Percentiles rank a stretch among this genome's conserved stretches.
These are phyloP conservation scores for Microdochium bolleyi DNA, from an alignment of 2,329 filamentous ascomycete genomes.

Conservation along the genomic window DNA sequence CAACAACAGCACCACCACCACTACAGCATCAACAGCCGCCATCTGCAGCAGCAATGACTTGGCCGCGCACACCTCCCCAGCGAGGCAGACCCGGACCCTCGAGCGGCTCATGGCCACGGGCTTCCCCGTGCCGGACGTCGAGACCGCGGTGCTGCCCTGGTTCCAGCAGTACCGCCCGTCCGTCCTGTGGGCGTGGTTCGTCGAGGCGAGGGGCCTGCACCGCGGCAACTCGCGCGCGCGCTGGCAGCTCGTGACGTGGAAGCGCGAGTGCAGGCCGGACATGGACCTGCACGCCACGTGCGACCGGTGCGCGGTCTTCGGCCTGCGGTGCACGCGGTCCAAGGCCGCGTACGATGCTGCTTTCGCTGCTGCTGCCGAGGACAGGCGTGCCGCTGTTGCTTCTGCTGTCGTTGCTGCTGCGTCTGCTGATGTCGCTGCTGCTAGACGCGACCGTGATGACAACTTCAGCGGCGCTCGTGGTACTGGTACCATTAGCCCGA, in stretches of 20 bases:
- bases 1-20: no score
- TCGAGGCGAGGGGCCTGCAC: neutral
- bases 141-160: neutral
- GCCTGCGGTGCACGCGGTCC: neutral
- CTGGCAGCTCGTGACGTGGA: neutral
- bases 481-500: no score
- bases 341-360: neutral
- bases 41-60: no score
- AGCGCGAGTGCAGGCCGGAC: neutral
- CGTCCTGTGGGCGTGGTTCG: neutral
- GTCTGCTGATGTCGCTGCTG: no score
- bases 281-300: neutral
- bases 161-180: neutral
- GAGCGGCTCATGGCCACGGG: neutral
- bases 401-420: neutral
- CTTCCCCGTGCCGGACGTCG: neutral
- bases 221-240: neutral
- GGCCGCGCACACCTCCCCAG: no score
- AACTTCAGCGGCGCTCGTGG: no score
- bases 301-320: neutral
- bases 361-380: neutral
- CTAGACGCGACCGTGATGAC: no score
- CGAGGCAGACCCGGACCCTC: no score
- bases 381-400: neutral
- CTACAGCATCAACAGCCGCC: no score